Percentiles rank a stretch among this genome's conserved stretches.
Evolutionary conservation across 106 monocot species (phyloP).

Genomic region (Vanilla planifolia): DNA sequence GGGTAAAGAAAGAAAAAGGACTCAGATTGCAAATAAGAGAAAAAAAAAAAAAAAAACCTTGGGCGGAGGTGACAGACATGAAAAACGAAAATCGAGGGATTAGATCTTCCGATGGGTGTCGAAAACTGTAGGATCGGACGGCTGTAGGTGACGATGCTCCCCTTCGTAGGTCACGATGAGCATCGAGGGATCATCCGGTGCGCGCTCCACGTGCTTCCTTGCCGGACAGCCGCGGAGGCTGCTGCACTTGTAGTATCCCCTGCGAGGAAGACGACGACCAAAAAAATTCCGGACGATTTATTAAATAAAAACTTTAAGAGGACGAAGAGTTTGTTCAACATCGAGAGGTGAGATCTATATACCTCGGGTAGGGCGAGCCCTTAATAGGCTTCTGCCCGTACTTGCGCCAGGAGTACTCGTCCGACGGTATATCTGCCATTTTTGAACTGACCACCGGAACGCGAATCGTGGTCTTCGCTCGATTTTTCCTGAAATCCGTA

Average conservation of each 20-base stretch:
- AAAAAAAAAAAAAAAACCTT: no score
- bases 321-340: not conserved
- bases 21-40: no score
- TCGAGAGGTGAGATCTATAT: conserved; percentile 8
- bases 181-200: conserved; percentile 52
- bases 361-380: conserved; percentile 73
- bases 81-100: not conserved
- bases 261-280: not conserved
- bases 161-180: conserved; percentile 75
- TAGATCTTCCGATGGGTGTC: conserved; percentile 7
- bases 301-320: no score
- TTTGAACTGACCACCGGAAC: conserved; percentile 77
- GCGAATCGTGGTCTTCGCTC: conserved; percentile 50
- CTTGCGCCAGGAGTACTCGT: conserved; percentile 84
- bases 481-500: conserved; percentile 33
- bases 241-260: conserved; percentile 82
- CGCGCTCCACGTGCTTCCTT: conserved; percentile 72
- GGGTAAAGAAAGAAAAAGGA: no score
- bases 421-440: conserved; percentile 67
- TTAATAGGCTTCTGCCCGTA: conserved; percentile 94
- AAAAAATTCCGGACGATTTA: no score
- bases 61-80: no score
- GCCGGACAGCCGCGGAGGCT: conserved; percentile 64
- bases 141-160: conserved; percentile 51
- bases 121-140: conserved; percentile 7